A percentile compares a stretch with the other conserved stretches of the same genome.
phyloP scores from a whole-genome alignment of 345 rosid genomes.

The Stellera chamaejasme region DNA sequence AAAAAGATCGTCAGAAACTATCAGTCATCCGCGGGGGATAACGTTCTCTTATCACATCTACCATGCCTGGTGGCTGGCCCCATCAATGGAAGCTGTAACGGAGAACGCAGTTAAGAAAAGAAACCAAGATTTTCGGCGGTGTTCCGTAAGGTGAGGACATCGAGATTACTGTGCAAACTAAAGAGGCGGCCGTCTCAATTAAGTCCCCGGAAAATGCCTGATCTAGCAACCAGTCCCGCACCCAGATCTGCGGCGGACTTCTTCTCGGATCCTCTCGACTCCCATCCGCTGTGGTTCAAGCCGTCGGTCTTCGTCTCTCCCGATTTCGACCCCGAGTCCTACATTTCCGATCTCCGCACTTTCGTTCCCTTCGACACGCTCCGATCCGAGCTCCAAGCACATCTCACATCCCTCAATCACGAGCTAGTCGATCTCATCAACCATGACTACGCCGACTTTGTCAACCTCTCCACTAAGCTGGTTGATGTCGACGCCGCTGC shows the following conservation, averaged over 20 bases:
- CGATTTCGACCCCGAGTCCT: constrained; percentile 76
- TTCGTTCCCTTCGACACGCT: constrained; percentile 94
- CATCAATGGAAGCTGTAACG: no score
- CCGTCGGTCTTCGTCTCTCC: constrained; percentile 80
- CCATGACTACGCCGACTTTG: constrained; percentile 96
- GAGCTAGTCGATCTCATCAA: constrained; percentile 96
- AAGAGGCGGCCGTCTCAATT: background rate
- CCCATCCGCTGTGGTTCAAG: constrained; percentile 93
- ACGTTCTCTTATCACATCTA: no score
- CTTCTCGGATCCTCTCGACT: constrained; percentile 84
- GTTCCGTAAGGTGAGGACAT: no score
- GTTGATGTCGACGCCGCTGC: constrained; percentile 91
- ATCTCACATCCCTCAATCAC: constrained; percentile 83
- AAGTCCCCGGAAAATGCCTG: constrained; percentile 29
- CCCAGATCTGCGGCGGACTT: constrained; percentile 82
- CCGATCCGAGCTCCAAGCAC: constrained; percentile 83
- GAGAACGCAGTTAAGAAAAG: no score
- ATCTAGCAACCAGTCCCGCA: constrained; percentile 40
- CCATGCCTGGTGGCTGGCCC: no score
- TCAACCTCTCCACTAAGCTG: constrained; percentile 89
- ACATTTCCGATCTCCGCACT: constrained; percentile 89
- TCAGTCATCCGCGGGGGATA: no score
- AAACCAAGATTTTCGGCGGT: no score
- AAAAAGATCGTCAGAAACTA: no score
- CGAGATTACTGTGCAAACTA: no score